These are phyloP conservation scores for Aphanomyces invadans DNA, from an alignment of 352 stramenopile genomes.

Conservation along the genomic window DNA sequence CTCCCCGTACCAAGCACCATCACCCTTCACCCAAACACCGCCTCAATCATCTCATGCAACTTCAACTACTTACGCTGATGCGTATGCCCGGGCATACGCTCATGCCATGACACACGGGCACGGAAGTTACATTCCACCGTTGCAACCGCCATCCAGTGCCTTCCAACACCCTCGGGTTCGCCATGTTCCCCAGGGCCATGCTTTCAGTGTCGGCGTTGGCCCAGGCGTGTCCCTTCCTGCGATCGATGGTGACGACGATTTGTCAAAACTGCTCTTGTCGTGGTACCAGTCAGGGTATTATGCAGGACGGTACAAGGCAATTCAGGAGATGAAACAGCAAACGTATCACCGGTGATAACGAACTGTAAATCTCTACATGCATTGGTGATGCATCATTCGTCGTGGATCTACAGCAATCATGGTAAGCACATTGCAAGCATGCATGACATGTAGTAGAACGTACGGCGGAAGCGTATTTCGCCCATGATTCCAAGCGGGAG, in stretches of 20 bases:
- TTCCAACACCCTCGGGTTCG: neutral
- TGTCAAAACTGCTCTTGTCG: slow-evolving; percentile 66
- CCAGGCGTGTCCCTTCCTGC: neutral
- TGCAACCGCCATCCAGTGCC: neutral
- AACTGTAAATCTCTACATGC: neutral
- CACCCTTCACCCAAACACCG: neutral
- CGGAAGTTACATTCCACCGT: neutral
- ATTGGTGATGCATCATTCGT: slow-evolving; percentile 7
- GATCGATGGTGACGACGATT: slow-evolving; percentile 32
- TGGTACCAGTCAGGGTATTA: slow-evolving; percentile 84
- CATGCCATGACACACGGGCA: slow-evolving; percentile 13
- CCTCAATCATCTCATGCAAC: neutral
- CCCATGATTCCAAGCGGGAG: neutral
- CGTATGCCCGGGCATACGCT: slow-evolving; percentile 17
- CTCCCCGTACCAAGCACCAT: neutral
- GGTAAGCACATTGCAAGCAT: neutral
- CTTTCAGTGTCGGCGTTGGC: neutral
- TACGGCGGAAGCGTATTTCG: slow-evolving; percentile 3
- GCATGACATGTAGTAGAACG: neutral
- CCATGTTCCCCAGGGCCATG: neutral
- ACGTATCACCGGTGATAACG: slow-evolving; percentile 1
- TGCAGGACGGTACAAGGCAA: slow-evolving; percentile 64
- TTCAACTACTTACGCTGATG: neutral
- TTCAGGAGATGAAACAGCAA: slow-evolving; percentile 56
- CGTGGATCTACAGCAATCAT: slow-evolving; percentile 17